A percentile compares a stretch with the other conserved stretches of the same genome.
Evolutionary conservation across 2,329 filamentous ascomycete genomes (phyloP).

Genomic region (Bipolaris zeicola): DNA sequence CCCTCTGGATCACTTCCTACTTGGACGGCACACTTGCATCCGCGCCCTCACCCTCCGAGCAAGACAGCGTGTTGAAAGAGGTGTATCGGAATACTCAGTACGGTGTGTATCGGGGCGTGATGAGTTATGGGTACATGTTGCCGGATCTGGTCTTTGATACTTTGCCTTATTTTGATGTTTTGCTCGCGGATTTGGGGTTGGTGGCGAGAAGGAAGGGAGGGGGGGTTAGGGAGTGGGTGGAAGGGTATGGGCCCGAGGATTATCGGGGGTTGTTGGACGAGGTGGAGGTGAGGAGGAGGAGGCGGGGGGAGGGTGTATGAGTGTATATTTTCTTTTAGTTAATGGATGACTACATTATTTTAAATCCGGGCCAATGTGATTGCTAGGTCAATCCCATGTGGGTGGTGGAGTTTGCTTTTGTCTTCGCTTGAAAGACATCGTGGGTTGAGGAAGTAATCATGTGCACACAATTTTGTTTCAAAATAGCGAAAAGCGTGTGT

Average conservation of each 20-base stretch:
- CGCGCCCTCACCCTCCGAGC: slow-evolving; percentile 12
- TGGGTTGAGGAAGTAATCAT: too few relatives aligned
- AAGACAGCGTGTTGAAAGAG: slow-evolving; percentile 25
- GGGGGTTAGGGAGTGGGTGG: slow-evolving; percentile 25
- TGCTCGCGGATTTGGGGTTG: slow-evolving; percentile 34
- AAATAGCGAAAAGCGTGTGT: too few relatives aligned
- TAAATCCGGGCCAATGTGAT: too few relatives aligned
- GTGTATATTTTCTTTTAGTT: neutral
- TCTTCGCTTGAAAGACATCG: too few relatives aligned
- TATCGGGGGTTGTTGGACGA: slow-evolving; percentile 57
- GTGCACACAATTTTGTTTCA: too few relatives aligned
- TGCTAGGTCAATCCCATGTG: too few relatives aligned
- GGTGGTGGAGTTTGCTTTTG: too few relatives aligned
- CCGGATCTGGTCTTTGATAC: slow-evolving; percentile 42
- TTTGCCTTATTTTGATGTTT: slow-evolving; percentile 37
- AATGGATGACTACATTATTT: too few relatives aligned
- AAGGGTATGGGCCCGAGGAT: slow-evolving; percentile 56
- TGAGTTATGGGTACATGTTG: slow-evolving; percentile 71
- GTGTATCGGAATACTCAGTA: slow-evolving; percentile 70
- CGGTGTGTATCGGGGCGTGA: slow-evolving; percentile 72
- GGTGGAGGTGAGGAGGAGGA: slow-evolving; percentile 55
- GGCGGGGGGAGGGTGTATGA: neutral
- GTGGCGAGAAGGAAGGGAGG: slow-evolving; percentile 25
- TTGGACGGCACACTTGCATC: slow-evolving; percentile 58
- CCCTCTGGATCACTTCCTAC: slow-evolving; percentile 63